Conservation (phyloP, 2,329 filamentous ascomycete genomes). For the Aspergillus eucalypticola region DNA sequence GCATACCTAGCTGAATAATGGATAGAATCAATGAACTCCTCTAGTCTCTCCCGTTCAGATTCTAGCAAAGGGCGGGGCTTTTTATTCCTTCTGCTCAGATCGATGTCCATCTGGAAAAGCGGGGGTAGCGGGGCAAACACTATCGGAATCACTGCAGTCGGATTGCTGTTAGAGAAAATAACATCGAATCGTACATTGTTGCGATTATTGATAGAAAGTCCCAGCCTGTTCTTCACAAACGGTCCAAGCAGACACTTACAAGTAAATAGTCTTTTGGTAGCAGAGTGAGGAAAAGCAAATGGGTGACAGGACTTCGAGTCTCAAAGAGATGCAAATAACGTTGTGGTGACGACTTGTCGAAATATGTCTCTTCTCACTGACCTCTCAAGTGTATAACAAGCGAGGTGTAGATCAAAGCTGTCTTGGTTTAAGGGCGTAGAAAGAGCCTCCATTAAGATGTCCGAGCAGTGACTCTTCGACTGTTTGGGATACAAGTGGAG, state of each 20-base stretch:
- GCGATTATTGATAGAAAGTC: not conserved
- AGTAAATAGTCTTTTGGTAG: not conserved
- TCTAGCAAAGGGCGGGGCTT: constrained; percentile 78
- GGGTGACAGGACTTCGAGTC: not conserved
- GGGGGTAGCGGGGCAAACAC: constrained; percentile 3
- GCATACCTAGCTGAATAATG: constrained; percentile 88
- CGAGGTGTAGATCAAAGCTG: not conserved
- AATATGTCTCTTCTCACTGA: too few species aligned
- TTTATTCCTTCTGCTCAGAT: constrained; percentile 82
- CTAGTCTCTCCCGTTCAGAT: constrained; percentile 75
- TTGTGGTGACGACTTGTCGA: not conserved
- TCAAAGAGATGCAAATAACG: not conserved
- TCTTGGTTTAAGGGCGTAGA: not conserved
- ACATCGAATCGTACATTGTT: not conserved
- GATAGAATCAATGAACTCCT: constrained; percentile 90
- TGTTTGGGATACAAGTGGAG: constrained; percentile 10
- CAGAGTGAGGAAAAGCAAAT: not conserved
- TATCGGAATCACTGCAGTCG: not conserved
- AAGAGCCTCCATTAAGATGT: not conserved
- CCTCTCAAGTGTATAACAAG: too few species aligned
- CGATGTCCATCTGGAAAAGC: constrained; percentile 56
- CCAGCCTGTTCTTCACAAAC: not conserved
- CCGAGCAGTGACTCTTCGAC: not conserved
- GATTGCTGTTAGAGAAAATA: not conserved
- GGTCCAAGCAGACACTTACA: not conserved